Conservation (phyloP, 352 stramenopile species). For the Globisporangium ultimum region DNA sequence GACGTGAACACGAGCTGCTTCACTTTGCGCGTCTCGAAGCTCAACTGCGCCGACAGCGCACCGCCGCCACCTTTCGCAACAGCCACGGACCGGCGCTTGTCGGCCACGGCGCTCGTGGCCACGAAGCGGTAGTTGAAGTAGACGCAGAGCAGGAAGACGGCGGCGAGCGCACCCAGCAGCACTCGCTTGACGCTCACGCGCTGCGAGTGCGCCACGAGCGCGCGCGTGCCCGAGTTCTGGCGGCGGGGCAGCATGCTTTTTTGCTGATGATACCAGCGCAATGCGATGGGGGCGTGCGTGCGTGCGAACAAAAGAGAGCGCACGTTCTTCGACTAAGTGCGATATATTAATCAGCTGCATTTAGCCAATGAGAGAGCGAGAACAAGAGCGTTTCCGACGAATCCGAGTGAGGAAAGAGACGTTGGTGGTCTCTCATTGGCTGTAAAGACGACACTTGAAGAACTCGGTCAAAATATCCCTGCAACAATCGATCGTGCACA, state of each 20-base stretch:
- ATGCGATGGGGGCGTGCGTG: background rate
- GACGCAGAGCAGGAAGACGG: conserved; percentile 50
- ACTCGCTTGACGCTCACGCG: conserved; percentile 20
- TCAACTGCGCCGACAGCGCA: too few species aligned
- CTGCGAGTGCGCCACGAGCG: conserved; percentile 24
- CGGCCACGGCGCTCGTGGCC: conserved; percentile 23
- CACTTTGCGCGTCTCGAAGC: conserved; percentile 29
- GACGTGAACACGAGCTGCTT: conserved; percentile 77
- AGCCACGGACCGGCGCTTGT: conserved; percentile 2
- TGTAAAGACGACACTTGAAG: too few species aligned
- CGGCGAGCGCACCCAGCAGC: conserved; percentile 24
- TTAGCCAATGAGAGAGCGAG: too few species aligned
- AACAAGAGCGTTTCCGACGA: too few species aligned
- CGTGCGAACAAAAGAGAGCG: too few species aligned
- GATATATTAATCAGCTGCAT: too few species aligned
- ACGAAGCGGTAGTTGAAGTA: conserved; percentile 75
- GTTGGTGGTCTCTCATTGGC: too few species aligned
- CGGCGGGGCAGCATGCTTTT: conserved; percentile 49
- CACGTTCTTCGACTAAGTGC: too few species aligned
- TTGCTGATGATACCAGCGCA: background rate
- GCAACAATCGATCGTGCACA: too few species aligned
- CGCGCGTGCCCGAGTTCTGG: conserved; percentile 36
- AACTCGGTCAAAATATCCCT: too few species aligned
- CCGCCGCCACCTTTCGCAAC: too few species aligned
- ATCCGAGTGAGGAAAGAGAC: too few species aligned